Evolutionary conservation across 345 rosid species (phyloP).

Genomic region (Laguncularia racemosa): DNA sequence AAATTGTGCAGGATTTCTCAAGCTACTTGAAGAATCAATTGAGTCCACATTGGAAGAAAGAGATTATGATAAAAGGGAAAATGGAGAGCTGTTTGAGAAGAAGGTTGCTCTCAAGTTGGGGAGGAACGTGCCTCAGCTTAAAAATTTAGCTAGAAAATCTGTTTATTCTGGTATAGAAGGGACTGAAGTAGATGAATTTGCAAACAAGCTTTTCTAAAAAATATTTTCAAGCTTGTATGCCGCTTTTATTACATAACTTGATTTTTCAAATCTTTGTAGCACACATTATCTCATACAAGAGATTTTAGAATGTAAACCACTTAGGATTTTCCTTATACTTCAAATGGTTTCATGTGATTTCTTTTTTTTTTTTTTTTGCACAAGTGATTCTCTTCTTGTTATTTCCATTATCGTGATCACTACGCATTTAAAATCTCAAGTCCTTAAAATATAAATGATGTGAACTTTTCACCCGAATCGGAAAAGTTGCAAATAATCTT

Average conservation of each 20-base stretch:
- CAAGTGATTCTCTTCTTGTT: no score
- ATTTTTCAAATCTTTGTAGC: neutral
- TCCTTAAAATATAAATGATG: no score
- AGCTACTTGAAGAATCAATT: constrained; percentile 1
- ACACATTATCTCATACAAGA: no score
- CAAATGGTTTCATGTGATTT: no score
- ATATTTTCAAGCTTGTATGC: neutral
- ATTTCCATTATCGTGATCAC: no score
- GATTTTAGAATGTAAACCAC: no score
- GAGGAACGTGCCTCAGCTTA: constrained; percentile 11
- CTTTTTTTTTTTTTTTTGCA: no score
- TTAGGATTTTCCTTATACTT: no score
- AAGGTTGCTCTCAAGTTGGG: constrained; percentile 12
- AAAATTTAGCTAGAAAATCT: constrained; percentile 7
- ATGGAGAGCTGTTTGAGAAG: constrained; percentile 19
- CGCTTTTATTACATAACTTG: neutral
- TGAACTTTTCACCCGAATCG: no score
- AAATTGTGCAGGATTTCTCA: constrained; percentile 9
- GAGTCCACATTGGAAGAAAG: neutral
- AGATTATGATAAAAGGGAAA: constrained; percentile 13
- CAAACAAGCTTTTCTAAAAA: constrained; percentile 19
- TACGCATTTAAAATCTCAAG: no score
- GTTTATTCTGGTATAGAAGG: neutral
- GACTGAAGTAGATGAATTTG: constrained; percentile 11
- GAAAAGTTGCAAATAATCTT: no score